Base-by-base conservation (phyloP, 768 basidiomycete species). In the Pleurotus pulmonarius region DNA sequence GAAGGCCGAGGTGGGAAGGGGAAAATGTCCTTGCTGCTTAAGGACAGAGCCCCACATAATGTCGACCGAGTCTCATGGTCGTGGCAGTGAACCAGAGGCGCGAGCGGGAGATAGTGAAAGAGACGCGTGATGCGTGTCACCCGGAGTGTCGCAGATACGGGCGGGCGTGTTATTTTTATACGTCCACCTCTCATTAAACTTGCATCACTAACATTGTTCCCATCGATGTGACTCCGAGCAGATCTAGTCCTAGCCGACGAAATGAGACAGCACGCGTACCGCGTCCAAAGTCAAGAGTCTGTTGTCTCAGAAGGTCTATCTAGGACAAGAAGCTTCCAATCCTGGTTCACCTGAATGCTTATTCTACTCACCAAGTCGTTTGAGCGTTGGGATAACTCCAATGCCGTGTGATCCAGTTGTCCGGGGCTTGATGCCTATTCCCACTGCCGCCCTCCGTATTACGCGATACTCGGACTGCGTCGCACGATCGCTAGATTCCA, bases 381-480 rank as follows among this genome's bases (percentile, higher is more conserved):
- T 34, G 48, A n/a, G 3, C 29, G 29, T 34, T 34, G 11, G 29
- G 7, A 34, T 3, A 9, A 9, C 29, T 34, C 29, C 29, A 11
- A 34, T 25, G 25, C 8, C 37, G 29, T 24, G 26, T 37, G 20
- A 49, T 49, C 26, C 48, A 34, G 6, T 4, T 37, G 11, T 18
- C 41, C 41, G n/a, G 41, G 41, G 41, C 11, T 22, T 44, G 41
- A 44, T 44, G 41, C 13, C 25, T 16, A 29, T 34, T 49, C 15
- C 26, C 37, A 24, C 29, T 20, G 48, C 24, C 48, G 48, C n/a
- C 29, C 15, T 49, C n/a, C 20, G 15, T 49, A 49, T 49, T 49
- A 49, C 48, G 48, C 48, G 48, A 49, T 49, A 49, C 29, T 49
- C 48, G 48, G 48, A 34, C 26, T 37, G 48, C n/a, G 25, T 49